Conservation (phyloP, 345 rosid species). For the Bruguiera gymnorhiza region DNA sequence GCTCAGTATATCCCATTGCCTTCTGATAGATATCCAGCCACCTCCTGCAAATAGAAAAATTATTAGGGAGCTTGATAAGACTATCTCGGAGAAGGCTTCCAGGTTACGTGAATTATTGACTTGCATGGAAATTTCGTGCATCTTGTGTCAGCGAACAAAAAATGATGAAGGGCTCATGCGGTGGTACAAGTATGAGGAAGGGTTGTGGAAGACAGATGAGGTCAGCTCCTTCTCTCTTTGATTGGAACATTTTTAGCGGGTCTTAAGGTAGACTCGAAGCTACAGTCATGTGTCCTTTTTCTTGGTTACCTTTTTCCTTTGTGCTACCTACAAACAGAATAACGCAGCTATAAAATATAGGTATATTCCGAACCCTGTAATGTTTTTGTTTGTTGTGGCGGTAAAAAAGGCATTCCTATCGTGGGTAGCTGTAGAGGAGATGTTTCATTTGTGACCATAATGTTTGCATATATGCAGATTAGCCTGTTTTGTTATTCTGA, state of each 20-base stretch:
- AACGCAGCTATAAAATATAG: not conserved
- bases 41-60: conserved; percentile 41
- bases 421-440: not conserved
- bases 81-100: conserved; percentile 48
- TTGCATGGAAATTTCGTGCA: conserved; percentile 58
- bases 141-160: conserved; percentile 67
- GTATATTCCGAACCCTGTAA: not conserved
- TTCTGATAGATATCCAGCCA: conserved; percentile 43
- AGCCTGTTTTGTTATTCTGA: not conserved
- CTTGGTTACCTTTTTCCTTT: not conserved
- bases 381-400: not conserved
- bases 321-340: conserved; percentile 13
- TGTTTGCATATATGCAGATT: not conserved
- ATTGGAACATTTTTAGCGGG: conserved; percentile 13
- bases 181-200: conserved; percentile 86
- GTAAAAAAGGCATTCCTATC: not conserved
- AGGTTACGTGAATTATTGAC: conserved; percentile 52
- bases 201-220: conserved; percentile 77
- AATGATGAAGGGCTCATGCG: conserved; percentile 76
- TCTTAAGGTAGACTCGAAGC: not conserved
- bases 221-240: conserved; percentile 52
- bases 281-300: conserved; percentile 5
- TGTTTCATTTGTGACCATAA: not conserved
- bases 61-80: conserved; percentile 44
- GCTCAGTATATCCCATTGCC: conserved; percentile 78